phyloP scores from a whole-genome alignment of 495 filamentous ascomycete genomes.

The Thermothielavioides terrestris region DNA sequence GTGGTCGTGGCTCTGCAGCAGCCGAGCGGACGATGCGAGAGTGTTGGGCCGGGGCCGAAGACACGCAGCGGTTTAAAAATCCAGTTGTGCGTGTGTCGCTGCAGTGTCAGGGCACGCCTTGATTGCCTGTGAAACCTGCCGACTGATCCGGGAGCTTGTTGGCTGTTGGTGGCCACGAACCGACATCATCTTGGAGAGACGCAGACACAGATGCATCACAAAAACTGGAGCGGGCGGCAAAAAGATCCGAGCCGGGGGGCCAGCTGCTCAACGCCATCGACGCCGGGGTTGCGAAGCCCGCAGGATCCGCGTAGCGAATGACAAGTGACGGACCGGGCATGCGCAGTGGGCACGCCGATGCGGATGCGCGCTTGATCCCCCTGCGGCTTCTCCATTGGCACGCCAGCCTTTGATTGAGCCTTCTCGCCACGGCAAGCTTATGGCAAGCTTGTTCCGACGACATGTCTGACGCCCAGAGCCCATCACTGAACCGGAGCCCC shows the following conservation, averaged over 20 bases:
- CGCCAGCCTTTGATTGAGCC: constrained; percentile 4
- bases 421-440: constrained; percentile 11
- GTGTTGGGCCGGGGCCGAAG: no score
- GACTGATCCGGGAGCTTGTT: neutral
- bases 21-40: neutral
- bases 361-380: constrained; percentile 5
- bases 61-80: neutral
- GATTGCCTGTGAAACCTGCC: constrained; percentile 1
- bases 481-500: neutral
- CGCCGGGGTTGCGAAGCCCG: neutral
- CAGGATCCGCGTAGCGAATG: constrained; percentile 7
- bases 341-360: no score
- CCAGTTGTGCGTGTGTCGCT: neutral
- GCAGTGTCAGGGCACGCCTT: neutral
- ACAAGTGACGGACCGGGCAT: neutral
- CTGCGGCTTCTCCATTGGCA: constrained; percentile 15
- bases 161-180: constrained; percentile 4
- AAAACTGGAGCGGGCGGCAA: neutral
- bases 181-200: no score
- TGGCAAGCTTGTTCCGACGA: constrained; percentile 15
- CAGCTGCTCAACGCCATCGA: neutral
- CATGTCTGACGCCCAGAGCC: constrained; percentile 1
- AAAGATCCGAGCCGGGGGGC: neutral
- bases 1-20: neutral
- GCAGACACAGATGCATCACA: no score